Evolutionary conservation across 352 stramenopile genomes (phyloP).

Genomic region (Globisporangium parvum): DNA sequence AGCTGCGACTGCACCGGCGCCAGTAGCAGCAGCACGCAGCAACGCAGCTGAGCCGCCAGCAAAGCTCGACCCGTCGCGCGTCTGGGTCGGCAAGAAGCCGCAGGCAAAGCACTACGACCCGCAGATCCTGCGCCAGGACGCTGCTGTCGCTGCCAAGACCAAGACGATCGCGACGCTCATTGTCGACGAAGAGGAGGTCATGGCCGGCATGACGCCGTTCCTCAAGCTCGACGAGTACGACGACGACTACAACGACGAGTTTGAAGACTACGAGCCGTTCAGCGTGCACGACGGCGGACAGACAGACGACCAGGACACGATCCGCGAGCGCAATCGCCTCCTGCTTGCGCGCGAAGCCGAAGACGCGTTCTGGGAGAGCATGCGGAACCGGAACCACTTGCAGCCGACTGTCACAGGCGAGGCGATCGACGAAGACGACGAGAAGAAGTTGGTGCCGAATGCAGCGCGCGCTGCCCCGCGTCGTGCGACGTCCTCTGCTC

Average conservation of each 20-base stretch:
- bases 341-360: conserved; percentile 52
- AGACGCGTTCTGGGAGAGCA: conserved; percentile 63
- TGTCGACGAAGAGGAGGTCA: conserved; percentile 38
- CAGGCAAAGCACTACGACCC: conserved; percentile 56
- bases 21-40: conserved; percentile 10
- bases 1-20: no score
- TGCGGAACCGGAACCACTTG: conserved; percentile 52
- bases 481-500: not conserved
- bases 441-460: conserved; percentile 17
- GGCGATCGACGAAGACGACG: conserved; percentile 16
- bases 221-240: conserved; percentile 54
- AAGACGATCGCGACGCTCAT: conserved; percentile 47
- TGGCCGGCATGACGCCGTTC: conserved; percentile 18
- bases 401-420: conserved; percentile 6
- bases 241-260: conserved; percentile 86
- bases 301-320: conserved; percentile 40
- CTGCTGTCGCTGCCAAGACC: conserved; percentile 42
- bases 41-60: conserved; percentile 7
- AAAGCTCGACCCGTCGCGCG: conserved; percentile 39
- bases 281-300: conserved; percentile 38
- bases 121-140: conserved; percentile 39
- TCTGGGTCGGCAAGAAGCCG: conserved; percentile 65
- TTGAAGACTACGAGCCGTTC: conserved; percentile 75
- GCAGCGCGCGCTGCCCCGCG: conserved; percentile 1
- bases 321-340: conserved; percentile 47